Conservation (phyloP, 2,329 filamentous ascomycete genomes). For the Chaetomium strumarium region DNA sequence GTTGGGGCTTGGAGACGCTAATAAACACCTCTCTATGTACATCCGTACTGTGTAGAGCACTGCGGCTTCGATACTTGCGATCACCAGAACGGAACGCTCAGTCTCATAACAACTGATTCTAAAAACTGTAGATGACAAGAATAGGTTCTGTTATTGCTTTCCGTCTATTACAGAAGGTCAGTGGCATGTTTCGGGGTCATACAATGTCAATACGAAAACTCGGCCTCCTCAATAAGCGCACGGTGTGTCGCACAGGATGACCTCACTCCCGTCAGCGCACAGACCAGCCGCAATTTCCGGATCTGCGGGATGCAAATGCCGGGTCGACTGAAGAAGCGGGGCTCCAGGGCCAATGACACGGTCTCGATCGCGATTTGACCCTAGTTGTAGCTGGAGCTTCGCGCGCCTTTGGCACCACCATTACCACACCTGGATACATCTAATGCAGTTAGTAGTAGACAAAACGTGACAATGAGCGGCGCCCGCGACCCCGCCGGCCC, state of each 20-base stretch:
- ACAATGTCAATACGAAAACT: no score
- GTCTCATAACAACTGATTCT: no score
- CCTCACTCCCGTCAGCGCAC: neutral
- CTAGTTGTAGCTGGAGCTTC: no score
- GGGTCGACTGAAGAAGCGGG: neutral
- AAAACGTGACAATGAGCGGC: neutral
- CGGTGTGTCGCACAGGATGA: slow-evolving; percentile 3
- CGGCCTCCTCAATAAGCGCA: neutral
- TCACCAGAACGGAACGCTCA: no score
- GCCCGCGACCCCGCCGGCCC: neutral
- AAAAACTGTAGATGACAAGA: no score
- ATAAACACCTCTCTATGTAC: no score
- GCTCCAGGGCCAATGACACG: no score
- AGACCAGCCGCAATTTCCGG: no score
- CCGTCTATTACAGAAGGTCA: no score
- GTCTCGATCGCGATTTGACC: no score
- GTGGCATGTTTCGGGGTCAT: no score
- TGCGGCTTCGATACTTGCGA: neutral
- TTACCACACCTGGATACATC: neutral
- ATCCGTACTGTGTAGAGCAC: no score
- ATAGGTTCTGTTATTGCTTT: neutral
- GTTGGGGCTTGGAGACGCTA: neutral
- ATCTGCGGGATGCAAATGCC: neutral
- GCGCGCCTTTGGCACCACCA: neutral
- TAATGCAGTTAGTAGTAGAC: neutral